These are phyloP conservation scores for Hypoxylon sp. DNA, from an alignment of 2,329 filamentous ascomycete species.

Conservation along the genomic window DNA sequence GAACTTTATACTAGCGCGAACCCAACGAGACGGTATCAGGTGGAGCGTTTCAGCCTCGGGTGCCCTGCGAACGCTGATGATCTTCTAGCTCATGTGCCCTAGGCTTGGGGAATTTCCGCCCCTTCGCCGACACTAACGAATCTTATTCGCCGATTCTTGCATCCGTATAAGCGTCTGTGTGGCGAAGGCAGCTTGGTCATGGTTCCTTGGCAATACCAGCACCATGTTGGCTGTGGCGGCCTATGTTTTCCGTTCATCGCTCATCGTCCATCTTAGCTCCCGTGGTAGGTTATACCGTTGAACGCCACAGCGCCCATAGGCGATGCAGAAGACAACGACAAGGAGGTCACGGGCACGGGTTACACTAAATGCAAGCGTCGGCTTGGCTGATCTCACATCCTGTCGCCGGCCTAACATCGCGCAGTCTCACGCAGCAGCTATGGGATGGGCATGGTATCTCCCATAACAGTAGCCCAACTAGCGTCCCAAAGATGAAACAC, in stretches of 20 bases:
- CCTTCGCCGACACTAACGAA: conserved; percentile 14
- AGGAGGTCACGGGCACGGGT: neutral
- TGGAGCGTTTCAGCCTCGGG: neutral
- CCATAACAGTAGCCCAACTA: conserved; percentile 13
- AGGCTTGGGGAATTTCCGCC: conserved; percentile 24
- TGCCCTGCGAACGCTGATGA: no score
- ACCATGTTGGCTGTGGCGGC: conserved; percentile 9
- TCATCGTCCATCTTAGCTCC: neutral
- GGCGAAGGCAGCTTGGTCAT: conserved; percentile 13
- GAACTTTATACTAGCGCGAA: conserved; percentile 4
- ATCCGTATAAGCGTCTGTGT: conserved; percentile 8
- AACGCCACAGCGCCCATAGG: neutral
- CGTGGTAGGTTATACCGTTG: conserved; percentile 4
- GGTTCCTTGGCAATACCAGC: neutral
- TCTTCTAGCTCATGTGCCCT: conserved; percentile 17
- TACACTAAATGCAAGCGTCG: conserved; percentile 19
- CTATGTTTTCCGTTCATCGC: conserved; percentile 2
- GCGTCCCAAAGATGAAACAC: conserved; percentile 19
- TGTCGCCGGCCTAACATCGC: conserved; percentile 7
- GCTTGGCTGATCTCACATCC: conserved; percentile 9
- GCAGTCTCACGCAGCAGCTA: neutral
- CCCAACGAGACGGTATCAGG: conserved; percentile 11
- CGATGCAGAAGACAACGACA: neutral
- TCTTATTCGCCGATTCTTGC: conserved; percentile 30
- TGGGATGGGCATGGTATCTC: neutral